Conservation (phyloP, 2,329 filamentous ascomycete genomes). For the Colletotrichum filicis region DNA sequence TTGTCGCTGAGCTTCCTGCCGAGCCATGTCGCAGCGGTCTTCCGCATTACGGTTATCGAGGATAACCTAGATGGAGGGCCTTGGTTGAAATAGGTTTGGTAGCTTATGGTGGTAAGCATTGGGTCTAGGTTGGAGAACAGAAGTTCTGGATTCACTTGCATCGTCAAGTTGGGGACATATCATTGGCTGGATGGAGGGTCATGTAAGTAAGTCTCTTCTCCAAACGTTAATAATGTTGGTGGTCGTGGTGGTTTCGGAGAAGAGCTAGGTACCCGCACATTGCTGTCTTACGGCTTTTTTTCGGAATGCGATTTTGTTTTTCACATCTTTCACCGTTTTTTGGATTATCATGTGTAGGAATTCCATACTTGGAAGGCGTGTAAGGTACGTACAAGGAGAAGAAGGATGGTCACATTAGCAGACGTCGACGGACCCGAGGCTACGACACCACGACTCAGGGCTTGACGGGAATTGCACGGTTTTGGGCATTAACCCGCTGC, state of each 20-base stretch:
- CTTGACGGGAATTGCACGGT: slow-evolving; percentile 1
- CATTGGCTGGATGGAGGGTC: neutral
- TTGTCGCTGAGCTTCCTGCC: neutral
- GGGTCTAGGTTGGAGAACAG: neutral
- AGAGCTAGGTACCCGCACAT: neutral
- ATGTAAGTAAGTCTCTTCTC: neutral
- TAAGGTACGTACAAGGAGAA: neutral
- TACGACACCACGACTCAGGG: neutral
- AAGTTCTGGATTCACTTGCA: neutral
- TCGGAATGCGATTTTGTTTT: neutral
- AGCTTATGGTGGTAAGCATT: neutral
- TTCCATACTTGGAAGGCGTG: neutral
- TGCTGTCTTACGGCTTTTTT: neutral
- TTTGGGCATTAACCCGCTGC: neutral
- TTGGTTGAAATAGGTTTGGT: neutral
- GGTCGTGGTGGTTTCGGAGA: neutral
- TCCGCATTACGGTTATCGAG: neutral
- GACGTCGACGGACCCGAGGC: neutral
- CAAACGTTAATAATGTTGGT: neutral
- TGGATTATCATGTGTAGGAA: neutral
- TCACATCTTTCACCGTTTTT: neutral
- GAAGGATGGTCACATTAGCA: neutral
- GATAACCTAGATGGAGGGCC: neutral
- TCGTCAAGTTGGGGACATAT: neutral
- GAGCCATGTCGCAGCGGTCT: neutral